Evolutionary conservation across 495 filamentous ascomycete species (phyloP).

Genomic region (Glarea lozoyensis): DNA sequence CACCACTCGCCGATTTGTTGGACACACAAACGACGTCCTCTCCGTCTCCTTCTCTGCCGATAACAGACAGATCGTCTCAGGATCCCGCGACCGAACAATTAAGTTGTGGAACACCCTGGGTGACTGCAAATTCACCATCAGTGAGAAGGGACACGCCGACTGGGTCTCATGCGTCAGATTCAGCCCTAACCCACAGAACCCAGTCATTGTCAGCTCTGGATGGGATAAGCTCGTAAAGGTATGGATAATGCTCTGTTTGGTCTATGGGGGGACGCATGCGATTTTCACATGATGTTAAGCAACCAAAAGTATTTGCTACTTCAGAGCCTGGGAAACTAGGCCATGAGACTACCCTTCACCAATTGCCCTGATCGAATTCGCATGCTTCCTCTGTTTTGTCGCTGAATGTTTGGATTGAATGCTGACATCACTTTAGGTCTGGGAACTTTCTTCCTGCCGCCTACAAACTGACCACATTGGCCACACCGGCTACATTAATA

Average conservation of each 20-base stretch:
- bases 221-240: constrained; percentile 99
- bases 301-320: constrained; percentile 99
- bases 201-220: constrained; percentile 95
- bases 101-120: constrained; percentile 99
- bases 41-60: constrained; percentile 99
- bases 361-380: constrained; percentile 60
- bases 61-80: constrained; percentile 99
- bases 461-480: constrained; percentile 99
- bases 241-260: constrained; percentile 32
- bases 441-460: constrained; percentile 98
- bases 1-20: constrained; percentile 96
- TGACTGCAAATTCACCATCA: constrained; percentile 99
- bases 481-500: constrained; percentile 99
- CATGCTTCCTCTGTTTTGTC: constrained; percentile 19
- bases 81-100: constrained; percentile 95
- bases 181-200: constrained; percentile 99
- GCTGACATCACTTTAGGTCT: constrained; percentile 56
- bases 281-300: constrained; percentile 70
- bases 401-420: constrained; percentile 1
- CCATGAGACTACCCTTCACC: constrained; percentile 98
- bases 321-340: constrained; percentile 78
- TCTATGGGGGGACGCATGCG: constrained; percentile 5
- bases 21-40: constrained; percentile 98
- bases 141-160: constrained; percentile 98
- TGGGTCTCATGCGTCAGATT: constrained; percentile 99